Evolutionary conservation across 495 filamentous ascomycete genomes (phyloP).

Genomic region (Lophiotrema nucula): DNA sequence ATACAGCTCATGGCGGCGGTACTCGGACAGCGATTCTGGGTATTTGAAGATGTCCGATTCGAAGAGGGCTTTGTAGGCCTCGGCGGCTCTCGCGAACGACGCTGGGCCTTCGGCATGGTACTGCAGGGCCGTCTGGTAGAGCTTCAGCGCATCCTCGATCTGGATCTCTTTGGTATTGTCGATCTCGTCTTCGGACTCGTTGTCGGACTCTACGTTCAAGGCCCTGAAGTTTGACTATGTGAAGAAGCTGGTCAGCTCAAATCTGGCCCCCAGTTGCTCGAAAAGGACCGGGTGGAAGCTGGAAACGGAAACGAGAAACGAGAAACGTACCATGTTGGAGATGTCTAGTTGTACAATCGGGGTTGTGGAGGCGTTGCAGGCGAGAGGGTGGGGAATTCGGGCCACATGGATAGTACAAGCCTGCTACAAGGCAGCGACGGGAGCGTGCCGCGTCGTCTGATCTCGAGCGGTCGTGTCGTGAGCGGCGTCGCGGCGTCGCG

Average conservation of each 20-base stretch:
- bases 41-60: conserved; percentile 91
- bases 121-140: conserved; percentile 89
- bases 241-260: not conserved
- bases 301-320: conserved; percentile 1
- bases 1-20: conserved; percentile 62
- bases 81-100: conserved; percentile 70
- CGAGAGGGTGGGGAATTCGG: not conserved
- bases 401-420: too few relatives aligned
- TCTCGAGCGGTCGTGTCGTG: not conserved
- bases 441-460: too few relatives aligned
- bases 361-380: not conserved
- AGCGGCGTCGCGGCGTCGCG: not conserved
- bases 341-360: not conserved
- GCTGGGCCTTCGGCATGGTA: conserved; percentile 82
- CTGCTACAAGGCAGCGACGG: too few relatives aligned
- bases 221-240: conserved; percentile 65
- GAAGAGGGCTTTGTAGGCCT: conserved; percentile 83
- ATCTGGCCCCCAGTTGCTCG: too few relatives aligned
- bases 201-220: conserved; percentile 89
- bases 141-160: conserved; percentile 95
- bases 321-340: conserved; percentile 28
- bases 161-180: conserved; percentile 95
- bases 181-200: conserved; percentile 83
- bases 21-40: conserved; percentile 78
- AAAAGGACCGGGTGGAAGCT: not conserved